Percentiles rank a stretch among this genome's conserved stretches.
These are phyloP conservation scores for Umbellularia californica DNA, from an alignment of 164 flowering plant genomes.

Conservation along the genomic window DNA sequence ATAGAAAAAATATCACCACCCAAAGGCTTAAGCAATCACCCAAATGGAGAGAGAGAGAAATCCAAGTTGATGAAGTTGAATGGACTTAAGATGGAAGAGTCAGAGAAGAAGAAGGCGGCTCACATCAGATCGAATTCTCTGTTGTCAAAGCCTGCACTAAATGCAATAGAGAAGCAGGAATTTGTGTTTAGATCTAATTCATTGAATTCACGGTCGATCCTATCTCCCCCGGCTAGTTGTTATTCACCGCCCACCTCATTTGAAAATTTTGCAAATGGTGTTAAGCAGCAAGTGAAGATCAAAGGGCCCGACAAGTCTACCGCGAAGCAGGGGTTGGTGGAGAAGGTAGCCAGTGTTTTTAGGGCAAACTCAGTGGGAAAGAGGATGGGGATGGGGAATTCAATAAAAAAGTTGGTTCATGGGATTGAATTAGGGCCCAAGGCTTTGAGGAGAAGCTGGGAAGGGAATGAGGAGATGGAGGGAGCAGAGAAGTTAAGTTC, in stretches of 20 bases:
- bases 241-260: constrained; percentile 89
- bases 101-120: constrained; percentile 36
- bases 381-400: constrained; percentile 30
- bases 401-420: constrained; percentile 44
- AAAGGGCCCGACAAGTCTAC: constrained; percentile 40
- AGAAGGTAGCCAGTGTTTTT: constrained; percentile 51
- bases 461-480: constrained; percentile 72
- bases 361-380: constrained; percentile 40
- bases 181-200: constrained; percentile 38
- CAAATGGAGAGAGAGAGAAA: constrained; percentile 28
- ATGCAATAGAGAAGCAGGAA: constrained; percentile 49
- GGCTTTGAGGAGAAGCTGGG: constrained; percentile 96
- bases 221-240: constrained; percentile 87
- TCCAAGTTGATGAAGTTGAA: constrained; percentile 21
- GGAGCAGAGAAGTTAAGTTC: constrained; percentile 45
- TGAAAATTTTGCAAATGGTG: constrained; percentile 79
- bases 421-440: constrained; percentile 72
- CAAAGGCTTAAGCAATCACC: constrained; percentile 21
- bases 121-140: constrained; percentile 56
- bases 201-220: constrained; percentile 50
- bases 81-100: constrained; percentile 34
- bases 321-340: constrained; percentile 28
- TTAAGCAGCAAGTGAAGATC: constrained; percentile 66
- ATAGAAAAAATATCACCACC: constrained; percentile 31
- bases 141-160: constrained; percentile 32